Conservation (phyloP, 2,329 filamentous ascomycete species). For the Fusarium austroafricanum region DNA sequence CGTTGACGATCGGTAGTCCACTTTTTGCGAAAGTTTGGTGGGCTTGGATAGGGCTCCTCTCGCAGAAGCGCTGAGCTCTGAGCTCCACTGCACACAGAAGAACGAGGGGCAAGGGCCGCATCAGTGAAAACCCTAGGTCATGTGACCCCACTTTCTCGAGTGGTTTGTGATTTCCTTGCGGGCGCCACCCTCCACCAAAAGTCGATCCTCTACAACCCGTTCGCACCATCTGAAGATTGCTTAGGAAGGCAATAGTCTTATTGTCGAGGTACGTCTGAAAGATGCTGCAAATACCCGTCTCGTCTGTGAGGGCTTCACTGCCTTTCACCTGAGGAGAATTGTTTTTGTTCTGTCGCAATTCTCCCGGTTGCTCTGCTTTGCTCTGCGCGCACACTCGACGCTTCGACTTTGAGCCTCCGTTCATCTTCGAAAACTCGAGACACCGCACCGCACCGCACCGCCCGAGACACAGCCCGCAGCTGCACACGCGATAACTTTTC, state of each 20-base stretch:
- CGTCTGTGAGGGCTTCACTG: slow-evolving; percentile 47
- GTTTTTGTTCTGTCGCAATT: slow-evolving; percentile 23
- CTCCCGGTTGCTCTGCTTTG: neutral
- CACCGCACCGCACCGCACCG: slow-evolving; percentile 6
- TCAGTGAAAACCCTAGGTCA: slow-evolving; percentile 47
- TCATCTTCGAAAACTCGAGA: slow-evolving; percentile 26
- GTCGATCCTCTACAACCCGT: slow-evolving; percentile 48
- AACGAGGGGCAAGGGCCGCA: slow-evolving; percentile 31
- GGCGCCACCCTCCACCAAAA: slow-evolving; percentile 48
- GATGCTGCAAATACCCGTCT: slow-evolving; percentile 57
- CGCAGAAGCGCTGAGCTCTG: neutral
- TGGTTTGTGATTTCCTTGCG: slow-evolving; percentile 44
- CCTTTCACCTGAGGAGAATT: slow-evolving; percentile 49
- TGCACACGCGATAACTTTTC: neutral
- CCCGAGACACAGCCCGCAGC: slow-evolving; percentile 10
- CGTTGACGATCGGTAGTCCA: slow-evolving; percentile 43
- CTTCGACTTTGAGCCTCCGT: slow-evolving; percentile 23
- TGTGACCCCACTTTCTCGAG: slow-evolving; percentile 43
- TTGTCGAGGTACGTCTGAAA: slow-evolving; percentile 73
- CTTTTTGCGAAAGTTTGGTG: slow-evolving; percentile 29
- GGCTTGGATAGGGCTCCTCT: slow-evolving; percentile 29
- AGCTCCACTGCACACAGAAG: neutral
- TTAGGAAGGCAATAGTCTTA: slow-evolving; percentile 71
- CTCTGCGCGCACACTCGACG: slow-evolving; percentile 27
- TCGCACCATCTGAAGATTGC: slow-evolving; percentile 68